These are phyloP conservation scores for Wakefieldia striispora DNA, from an alignment of 768 basidiomycete genomes.

Conservation along the genomic window DNA sequence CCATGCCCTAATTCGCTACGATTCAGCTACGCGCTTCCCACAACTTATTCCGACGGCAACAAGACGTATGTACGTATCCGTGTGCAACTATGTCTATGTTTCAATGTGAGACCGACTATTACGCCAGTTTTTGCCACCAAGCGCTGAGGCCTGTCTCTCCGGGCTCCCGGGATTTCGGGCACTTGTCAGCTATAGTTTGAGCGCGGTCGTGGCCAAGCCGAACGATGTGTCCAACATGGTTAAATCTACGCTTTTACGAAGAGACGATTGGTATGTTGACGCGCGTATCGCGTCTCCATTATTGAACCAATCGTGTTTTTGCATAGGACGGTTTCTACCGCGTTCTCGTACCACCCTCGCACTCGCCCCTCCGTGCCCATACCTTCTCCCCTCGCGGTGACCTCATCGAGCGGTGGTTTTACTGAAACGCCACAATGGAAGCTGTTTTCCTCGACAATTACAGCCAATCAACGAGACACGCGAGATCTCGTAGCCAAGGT, in stretches of 20 bases:
- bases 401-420: slow-evolving; percentile 38
- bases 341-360: slow-evolving; percentile 65
- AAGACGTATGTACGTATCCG: slow-evolving; percentile 53
- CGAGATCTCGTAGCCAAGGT: slow-evolving; percentile 41
- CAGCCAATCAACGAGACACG: slow-evolving; percentile 33
- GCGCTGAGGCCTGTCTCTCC: slow-evolving; percentile 61
- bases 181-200: slow-evolving; percentile 59
- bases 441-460: slow-evolving; percentile 40
- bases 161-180: slow-evolving; percentile 75
- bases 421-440: slow-evolving; percentile 49
- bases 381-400: slow-evolving; percentile 42
- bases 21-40: slow-evolving; percentile 59
- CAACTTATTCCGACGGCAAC: slow-evolving; percentile 53
- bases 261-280: slow-evolving; percentile 50
- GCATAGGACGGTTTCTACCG: slow-evolving; percentile 52
- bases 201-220: slow-evolving; percentile 49
- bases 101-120: background rate
- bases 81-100: background rate
- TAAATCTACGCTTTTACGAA: slow-evolving; percentile 53
- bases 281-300: background rate
- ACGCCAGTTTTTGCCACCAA: slow-evolving; percentile 65
- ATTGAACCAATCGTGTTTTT: background rate
- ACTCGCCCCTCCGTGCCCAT: slow-evolving; percentile 55
- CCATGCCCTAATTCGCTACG: slow-evolving; percentile 51
- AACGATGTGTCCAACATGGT: slow-evolving; percentile 41